Base-by-base conservation (phyloP, 352 stramenopile genomes). In the Blastocystis hominis region DNA sequence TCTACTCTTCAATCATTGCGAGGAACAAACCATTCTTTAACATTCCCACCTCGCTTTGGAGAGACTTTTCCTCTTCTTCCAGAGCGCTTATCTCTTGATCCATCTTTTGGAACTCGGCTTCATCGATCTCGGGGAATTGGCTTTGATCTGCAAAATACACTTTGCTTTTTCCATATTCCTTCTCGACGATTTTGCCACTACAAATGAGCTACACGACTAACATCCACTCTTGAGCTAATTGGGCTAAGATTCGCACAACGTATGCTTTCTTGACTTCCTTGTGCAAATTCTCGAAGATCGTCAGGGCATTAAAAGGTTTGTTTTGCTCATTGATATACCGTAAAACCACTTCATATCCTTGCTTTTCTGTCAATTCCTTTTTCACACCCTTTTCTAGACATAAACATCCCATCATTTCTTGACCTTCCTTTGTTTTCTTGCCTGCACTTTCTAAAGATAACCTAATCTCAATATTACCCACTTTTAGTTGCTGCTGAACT, bases 101-200 rank as follows among this genome's bases (percentile, higher is more conserved):
- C 72, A 84, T 84, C 17, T 56, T 46, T 30, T 84, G 59, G 44
- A 84, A 68, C 50, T 84, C 72, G n/a, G 30, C 17, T 17, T 84
- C 72, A 24, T 20, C 44, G 20, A 84, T 53, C 3, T 13, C n/a
- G 17, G 72, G 72, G 34, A 84, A 84, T 53, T 84, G 72, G 34
- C 42, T 84, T 13, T 84, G 72, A 34, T 84, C 72, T 24, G 72
- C 72, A 47, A 84, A 84, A 50, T 84, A 84, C 34, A 84, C 72
- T 42, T 84, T 84, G 50, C 44, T 66, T 53, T 84, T 84, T 47
- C 72, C 72, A 42, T 53, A 84, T 15, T 84, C 72, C 72, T 84
- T 84, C 72, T 84, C 72, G 44, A 84, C 62, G 42, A 84, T 84
- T 34, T 84, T 84, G 2, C 72, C 72, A 53, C 72, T 84, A 34